Conservation (phyloP, 352 stramenopile species). For the Pythium rhizo-oryzae region DNA sequence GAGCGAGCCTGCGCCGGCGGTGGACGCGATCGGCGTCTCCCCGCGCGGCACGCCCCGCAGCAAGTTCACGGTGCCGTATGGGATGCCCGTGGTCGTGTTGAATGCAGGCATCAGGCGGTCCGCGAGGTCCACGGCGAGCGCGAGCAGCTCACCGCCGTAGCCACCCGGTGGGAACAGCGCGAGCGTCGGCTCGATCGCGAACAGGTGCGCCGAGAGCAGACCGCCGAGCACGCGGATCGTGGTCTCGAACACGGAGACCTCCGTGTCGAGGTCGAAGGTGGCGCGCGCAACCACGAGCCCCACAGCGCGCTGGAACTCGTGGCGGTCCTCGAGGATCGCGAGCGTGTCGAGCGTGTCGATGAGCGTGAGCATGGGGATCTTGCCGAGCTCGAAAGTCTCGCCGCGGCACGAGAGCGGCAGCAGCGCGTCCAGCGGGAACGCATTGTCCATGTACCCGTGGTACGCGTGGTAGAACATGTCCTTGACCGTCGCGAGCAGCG, state of each 20-base stretch:
- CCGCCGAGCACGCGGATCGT: constrained; percentile 93
- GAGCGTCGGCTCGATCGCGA: constrained; percentile 61
- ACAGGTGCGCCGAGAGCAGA: constrained; percentile 89
- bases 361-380: constrained; percentile 87
- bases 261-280: constrained; percentile 85
- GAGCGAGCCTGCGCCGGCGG: constrained; percentile 95
- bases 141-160: constrained; percentile 94
- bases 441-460: constrained; percentile 80
- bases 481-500: constrained; percentile 64
- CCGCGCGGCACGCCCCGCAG: constrained; percentile 80
- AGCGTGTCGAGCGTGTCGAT: constrained; percentile 93
- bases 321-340: constrained; percentile 77
- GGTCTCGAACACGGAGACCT: constrained; percentile 94
- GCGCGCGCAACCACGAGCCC: constrained; percentile 55
- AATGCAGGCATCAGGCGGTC: constrained; percentile 97
- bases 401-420: constrained; percentile 69
- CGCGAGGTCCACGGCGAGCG: constrained; percentile 94
- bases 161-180: constrained; percentile 54
- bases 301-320: constrained; percentile 77
- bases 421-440: constrained; percentile 85
- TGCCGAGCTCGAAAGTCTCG: constrained; percentile 75
- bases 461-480: constrained; percentile 93
- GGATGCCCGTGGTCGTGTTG: constrained; percentile 95
- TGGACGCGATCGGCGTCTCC: constrained; percentile 96
- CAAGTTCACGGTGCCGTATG: constrained; percentile 98